A percentile compares a stretch with the other conserved stretches of the same genome.
phyloP scores from a whole-genome alignment of 106 monocot species.

The Dioscorea alata region DNA sequence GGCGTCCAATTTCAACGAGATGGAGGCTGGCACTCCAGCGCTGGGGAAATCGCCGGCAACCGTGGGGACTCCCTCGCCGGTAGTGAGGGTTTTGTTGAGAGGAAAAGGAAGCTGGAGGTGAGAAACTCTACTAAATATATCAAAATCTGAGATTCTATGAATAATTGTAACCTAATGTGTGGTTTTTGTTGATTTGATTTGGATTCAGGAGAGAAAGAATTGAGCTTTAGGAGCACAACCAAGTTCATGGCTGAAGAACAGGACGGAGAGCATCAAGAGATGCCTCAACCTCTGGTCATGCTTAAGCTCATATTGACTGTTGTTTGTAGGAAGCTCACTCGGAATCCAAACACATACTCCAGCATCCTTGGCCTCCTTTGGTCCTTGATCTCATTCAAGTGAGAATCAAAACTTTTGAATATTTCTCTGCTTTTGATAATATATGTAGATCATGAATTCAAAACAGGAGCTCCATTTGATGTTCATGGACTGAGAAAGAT shows the following conservation, averaged over 20 bases:
- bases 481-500: no score
- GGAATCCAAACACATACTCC: conserved; percentile 63
- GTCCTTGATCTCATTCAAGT: conserved; percentile 55
- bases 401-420: neutral
- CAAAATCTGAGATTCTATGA: neutral
- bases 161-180: neutral
- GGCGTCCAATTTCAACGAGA: conserved; percentile 34
- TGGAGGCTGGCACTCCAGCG: conserved; percentile 29
- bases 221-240: conserved; percentile 61
- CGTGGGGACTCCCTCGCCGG: conserved; percentile 5
- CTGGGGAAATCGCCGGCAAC: conserved; percentile 31
- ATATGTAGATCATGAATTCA: no score
- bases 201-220: conserved; percentile 26
- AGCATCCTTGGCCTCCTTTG: conserved; percentile 49
- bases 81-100: conserved; percentile 8
- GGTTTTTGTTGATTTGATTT: neutral
- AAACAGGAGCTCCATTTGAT: no score
- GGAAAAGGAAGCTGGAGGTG: conserved; percentile 47
- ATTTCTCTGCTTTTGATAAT: neutral
- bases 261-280: conserved; percentile 23
- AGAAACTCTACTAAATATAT: neutral
- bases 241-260: conserved; percentile 27
- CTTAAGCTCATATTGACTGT: conserved; percentile 38
- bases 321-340: conserved; percentile 41
- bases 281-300: conserved; percentile 42